A percentile compares a stretch with the other conserved stretches of the same genome.
Evolutionary conservation across 176 grass and related monocot species (phyloP).

Genomic region (Aechmea fasciata): DNA sequence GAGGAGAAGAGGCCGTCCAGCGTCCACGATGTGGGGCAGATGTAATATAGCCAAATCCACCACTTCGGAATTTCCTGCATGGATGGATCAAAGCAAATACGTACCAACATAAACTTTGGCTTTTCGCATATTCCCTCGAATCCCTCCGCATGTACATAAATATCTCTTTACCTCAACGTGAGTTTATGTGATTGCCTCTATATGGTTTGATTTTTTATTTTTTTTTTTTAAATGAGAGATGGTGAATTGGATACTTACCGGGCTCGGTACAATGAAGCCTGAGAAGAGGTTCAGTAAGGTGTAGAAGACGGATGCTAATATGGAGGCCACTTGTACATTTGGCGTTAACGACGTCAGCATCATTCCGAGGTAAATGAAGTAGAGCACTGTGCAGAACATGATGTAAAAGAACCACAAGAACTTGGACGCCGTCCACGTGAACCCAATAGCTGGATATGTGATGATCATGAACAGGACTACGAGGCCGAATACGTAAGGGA

Average conservation of each 20-base stretch:
- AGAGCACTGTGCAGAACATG: slow-evolving; percentile 53
- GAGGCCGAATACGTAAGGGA: slow-evolving; percentile 47
- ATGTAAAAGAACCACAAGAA: slow-evolving; percentile 60
- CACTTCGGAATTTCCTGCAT: slow-evolving; percentile 80
- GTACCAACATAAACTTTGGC: too few species aligned
- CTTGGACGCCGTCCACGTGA: slow-evolving; percentile 41
- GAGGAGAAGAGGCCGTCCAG: slow-evolving; percentile 58
- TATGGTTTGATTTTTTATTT: too few species aligned
- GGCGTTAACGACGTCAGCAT: slow-evolving; percentile 49
- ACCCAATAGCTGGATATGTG: slow-evolving; percentile 66
- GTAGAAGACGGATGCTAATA: slow-evolving; percentile 56
- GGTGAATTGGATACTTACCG: slow-evolving; percentile 36
- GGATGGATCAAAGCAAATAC: not conserved
- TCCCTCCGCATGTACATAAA: not conserved
- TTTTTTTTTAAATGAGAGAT: not conserved
- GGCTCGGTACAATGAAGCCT: slow-evolving; percentile 47
- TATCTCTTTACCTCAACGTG: too few species aligned
- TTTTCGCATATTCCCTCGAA: not conserved
- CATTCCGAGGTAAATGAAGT: slow-evolving; percentile 70
- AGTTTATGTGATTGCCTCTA: too few species aligned
- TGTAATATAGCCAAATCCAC: slow-evolving; percentile 83
- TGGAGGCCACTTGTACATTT: slow-evolving; percentile 43
- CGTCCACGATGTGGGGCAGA: slow-evolving; percentile 41
- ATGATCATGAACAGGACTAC: slow-evolving; percentile 38
- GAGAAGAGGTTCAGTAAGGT: slow-evolving; percentile 45